Base-by-base conservation (phyloP, 228 moss, liverwort and hornwort species). In the Sphagnum magellanicum region DNA sequence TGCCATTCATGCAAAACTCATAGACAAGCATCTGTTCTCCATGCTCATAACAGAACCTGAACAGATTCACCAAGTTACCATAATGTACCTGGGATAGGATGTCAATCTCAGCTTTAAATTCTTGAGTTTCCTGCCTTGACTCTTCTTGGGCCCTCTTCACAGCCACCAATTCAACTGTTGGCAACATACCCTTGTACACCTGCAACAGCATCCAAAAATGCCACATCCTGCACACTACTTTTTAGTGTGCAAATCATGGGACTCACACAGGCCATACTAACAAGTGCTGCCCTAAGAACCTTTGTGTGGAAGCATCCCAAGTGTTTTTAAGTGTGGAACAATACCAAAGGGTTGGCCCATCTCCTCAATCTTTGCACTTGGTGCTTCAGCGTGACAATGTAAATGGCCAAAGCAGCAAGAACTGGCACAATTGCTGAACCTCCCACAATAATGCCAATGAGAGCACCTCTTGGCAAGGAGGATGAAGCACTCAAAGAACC, bases 91-190 rank as follows among this genome's bases (percentile, higher is more conserved):
- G 91, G 47, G 98, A 98, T 16, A 98, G 77, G 50, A 92, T 71
- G 11, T 98, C 91, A 48, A 98, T 98, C 86, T 98, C 98, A 15
- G 72, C 93, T 78, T 98, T 93, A 68, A 93, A 98, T 74, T 98
- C 91, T 10, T 69, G 64, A 0, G 78, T 79, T 68, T 91, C 98
- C 83, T 98, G 98, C 84, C 87, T 82, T 6, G 93, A 93, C 5
- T 83, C 86, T 63, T 87, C 88, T 59, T 87, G 82, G 0, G 93
- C 98, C 59, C 90, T 89, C 74, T 98, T 98, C 65, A 98, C 85
- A 0, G 98, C 98, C 59, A 93, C 90, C 71, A 79, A 72, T 32
- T 64, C 83, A 6, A 93, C 93, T 5, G 63, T 74, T 6, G 83
- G 64, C 50, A 91, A 66, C 58, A 70, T 67, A 46, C 76, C 97